Percentiles rank a stretch among this genome's conserved stretches.
These are phyloP conservation scores for Stevia rebaudiana DNA, from an alignment of 140 eudicot genomes.

Conservation along the genomic window DNA sequence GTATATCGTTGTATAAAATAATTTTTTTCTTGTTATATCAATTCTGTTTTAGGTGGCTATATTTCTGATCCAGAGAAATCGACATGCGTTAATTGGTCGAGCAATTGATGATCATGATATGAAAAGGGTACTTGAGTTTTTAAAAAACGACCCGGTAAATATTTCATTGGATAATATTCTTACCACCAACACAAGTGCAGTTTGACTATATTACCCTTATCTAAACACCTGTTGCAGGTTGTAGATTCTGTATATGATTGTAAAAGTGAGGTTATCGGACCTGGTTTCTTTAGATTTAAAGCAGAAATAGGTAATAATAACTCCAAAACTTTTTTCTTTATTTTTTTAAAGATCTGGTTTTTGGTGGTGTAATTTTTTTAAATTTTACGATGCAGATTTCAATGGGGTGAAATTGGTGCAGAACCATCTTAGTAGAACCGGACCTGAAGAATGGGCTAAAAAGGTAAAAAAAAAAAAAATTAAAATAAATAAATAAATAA, in stretches of 20 bases:
- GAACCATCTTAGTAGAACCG: constrained; percentile 74
- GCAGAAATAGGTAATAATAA: constrained; percentile 76
- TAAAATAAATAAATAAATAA: too few relatives aligned
- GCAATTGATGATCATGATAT: constrained; percentile 91
- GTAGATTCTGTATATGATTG: constrained; percentile 94
- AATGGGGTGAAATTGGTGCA: constrained; percentile 89
- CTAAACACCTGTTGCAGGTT: constrained; percentile 46
- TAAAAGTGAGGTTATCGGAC: constrained; percentile 98
- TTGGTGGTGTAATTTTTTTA: not conserved
- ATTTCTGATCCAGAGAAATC: constrained; percentile 93
- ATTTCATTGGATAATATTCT: not conserved
- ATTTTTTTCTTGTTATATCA: too few relatives aligned
- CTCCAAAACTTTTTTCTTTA: not conserved
- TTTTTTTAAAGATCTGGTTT: not conserved
- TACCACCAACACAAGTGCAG: not conserved
- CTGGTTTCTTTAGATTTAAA: constrained; percentile 92
- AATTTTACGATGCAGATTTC: constrained; percentile 53
- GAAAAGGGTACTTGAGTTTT: constrained; percentile 79
- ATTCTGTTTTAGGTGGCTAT: constrained; percentile 75
- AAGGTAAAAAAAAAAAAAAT: too few relatives aligned
- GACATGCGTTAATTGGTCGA: constrained; percentile 95
- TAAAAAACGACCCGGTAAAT: constrained; percentile 86
- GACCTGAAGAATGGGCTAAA: constrained; percentile 81
- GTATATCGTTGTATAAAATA: too few relatives aligned
- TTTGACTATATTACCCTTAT: constrained; percentile 10